Conservation (phyloP, 1,139 yeast genomes). For the Tardiomyces blankii region DNA sequence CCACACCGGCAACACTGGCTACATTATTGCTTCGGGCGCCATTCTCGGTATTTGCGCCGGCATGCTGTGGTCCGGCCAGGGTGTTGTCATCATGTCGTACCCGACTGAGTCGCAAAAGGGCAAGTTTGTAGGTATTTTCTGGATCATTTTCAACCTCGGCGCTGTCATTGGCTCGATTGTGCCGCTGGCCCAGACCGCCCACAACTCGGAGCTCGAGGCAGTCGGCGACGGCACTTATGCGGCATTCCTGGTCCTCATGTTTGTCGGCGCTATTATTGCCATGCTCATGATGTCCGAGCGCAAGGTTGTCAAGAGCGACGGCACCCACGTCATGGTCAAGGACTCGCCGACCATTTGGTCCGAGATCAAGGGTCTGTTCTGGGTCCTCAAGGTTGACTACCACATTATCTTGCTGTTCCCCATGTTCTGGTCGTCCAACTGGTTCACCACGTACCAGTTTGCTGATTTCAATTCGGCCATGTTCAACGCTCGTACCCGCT, state of each 20-base stretch:
- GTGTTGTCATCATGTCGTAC: conserved; percentile 45
- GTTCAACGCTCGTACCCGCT: conserved; percentile 48
- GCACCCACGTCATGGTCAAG: conserved; percentile 36
- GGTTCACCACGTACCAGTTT: conserved; percentile 57
- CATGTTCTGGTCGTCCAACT: conserved; percentile 52
- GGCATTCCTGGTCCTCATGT: conserved; percentile 47
- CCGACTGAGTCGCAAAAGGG: conserved; percentile 49
- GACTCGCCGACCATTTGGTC: conserved; percentile 38
- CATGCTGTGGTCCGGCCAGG: conserved; percentile 52
- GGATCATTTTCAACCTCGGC: conserved; percentile 56
- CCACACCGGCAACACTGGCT: conserved; percentile 40
- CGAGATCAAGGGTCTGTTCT: conserved; percentile 35
- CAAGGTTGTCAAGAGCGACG: conserved; percentile 42
- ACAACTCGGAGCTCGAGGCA: conserved; percentile 22
- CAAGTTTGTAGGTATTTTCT: conserved; percentile 40
- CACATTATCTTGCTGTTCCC: conserved; percentile 39
- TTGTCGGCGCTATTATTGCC: conserved; percentile 37
- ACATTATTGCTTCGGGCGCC: conserved; percentile 49
- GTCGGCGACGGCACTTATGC: conserved; percentile 46
- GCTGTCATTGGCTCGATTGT: conserved; percentile 48
- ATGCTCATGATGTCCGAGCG: conserved; percentile 38
- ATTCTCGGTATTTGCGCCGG: conserved; percentile 49
- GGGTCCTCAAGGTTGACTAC: conserved; percentile 36
- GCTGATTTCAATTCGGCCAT: conserved; percentile 46
- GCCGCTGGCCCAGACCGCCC: conserved; percentile 42